Evolutionary conservation across 2,329 filamentous ascomycete species (phyloP).

Genomic region (Colletotrichum graminicola): DNA sequence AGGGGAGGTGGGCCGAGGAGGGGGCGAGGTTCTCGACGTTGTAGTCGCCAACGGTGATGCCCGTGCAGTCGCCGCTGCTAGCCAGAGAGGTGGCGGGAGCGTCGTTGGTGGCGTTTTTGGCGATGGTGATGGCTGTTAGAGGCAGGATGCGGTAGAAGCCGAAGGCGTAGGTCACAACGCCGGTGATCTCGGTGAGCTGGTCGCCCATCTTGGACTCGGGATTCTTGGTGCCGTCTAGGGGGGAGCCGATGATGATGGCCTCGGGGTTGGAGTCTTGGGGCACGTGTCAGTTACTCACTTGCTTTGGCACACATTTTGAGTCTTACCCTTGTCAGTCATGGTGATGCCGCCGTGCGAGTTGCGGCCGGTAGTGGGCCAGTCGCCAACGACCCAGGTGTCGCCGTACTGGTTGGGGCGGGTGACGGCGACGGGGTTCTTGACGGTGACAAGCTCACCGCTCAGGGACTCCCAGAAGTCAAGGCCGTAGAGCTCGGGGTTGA

Average conservation of each 20-base stretch:
- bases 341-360: conserved; percentile 76
- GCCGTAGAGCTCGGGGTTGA: conserved; percentile 72
- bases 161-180: conserved; percentile 74
- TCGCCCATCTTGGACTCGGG: conserved; percentile 75
- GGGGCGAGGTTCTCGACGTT: conserved; percentile 78
- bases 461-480: conserved; percentile 82
- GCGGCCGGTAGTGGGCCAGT: conserved; percentile 72
- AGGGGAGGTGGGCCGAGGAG: conserved; percentile 65
- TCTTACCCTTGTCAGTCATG: conserved; percentile 65
- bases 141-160: conserved; percentile 79
- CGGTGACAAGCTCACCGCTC: conserved; percentile 74
- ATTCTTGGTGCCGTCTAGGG: conserved; percentile 75
- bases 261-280: conserved; percentile 75
- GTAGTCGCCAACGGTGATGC: conserved; percentile 74
- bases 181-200: conserved; percentile 73
- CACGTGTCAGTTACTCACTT: conserved; percentile 5
- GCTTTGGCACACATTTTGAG: neutral
- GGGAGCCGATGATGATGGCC: conserved; percentile 72
- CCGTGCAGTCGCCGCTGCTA: conserved; percentile 68
- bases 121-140: conserved; percentile 66
- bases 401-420: conserved; percentile 73
- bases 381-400: conserved; percentile 77
- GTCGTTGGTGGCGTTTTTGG: conserved; percentile 58
- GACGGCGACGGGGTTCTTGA: conserved; percentile 68
- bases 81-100: conserved; percentile 65